A percentile compares a stretch with the other conserved stretches of the same genome.
These are phyloP conservation scores for Quercus phellos DNA, from an alignment of 331 rosid genomes.

Conservation along the genomic window DNA sequence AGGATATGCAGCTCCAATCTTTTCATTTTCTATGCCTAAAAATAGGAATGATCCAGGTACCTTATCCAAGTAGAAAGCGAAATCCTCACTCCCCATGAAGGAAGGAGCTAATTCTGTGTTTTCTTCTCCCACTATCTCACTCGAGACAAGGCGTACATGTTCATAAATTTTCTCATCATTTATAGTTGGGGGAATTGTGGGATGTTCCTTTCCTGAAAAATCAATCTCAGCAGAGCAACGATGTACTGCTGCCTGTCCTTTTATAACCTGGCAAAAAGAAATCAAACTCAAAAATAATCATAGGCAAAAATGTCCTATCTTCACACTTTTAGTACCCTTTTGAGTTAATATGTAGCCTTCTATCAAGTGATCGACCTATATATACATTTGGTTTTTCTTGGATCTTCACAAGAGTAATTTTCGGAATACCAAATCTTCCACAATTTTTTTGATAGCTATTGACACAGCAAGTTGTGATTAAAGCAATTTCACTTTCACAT, in stretches of 20 bases:
- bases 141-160: constrained; percentile 37
- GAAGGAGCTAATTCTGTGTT: constrained; percentile 45
- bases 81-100: constrained; percentile 82
- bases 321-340: neutral
- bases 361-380: too few relatives aligned
- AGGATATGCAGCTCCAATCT: constrained; percentile 47
- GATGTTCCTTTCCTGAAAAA: constrained; percentile 52
- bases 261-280: constrained; percentile 43
- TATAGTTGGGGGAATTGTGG: constrained; percentile 62
- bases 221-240: constrained; percentile 64
- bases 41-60: constrained; percentile 67
- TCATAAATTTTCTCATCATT: constrained; percentile 57
- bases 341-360: neutral
- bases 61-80: constrained; percentile 66
- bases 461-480: too few relatives aligned
- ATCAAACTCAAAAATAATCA: neutral
- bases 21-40: constrained; percentile 57
- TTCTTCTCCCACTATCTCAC: constrained; percentile 57
- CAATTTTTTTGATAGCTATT: too few relatives aligned
- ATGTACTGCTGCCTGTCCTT: constrained; percentile 65
- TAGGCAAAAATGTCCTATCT: neutral
- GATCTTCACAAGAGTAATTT: too few relatives aligned
- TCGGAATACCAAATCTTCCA: too few relatives aligned
- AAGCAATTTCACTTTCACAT: too few relatives aligned
- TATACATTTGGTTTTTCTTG: too few relatives aligned